Base-by-base conservation (phyloP, 805 yeast genomes). In the Myxozyma vanderwaltii region DNA sequence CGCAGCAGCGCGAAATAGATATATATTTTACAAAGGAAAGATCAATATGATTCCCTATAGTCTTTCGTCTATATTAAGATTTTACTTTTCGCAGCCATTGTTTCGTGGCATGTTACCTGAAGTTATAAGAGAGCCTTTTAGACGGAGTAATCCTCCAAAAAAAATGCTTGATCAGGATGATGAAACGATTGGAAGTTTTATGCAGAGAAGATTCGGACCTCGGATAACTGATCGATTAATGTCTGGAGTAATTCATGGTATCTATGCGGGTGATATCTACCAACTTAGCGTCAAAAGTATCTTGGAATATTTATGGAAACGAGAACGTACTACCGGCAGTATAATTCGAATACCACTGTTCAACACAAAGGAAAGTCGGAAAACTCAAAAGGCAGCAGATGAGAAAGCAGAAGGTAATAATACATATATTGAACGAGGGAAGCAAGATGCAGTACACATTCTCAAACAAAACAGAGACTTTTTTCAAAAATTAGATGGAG, bases 201-300 rank as follows among this genome's bases (percentile, higher is more conserved):
- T 91, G 36, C 69, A 75, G 1, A 76, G 97, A 63, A 74, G 97
- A 61, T 86, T 91, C 70, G 91, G 91, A 2, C 76, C 77, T 7
- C 68, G 69, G 1, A 54, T 74, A 10, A 72, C 86, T 4, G 75
- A 77, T 7, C 85, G 88, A 51, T 73, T 92, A 13, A 74, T 88
- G 21, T 88, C 96, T 72, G 98, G 96, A 0, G 74, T 91, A 3
- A 77, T 87, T 70, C 90, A 91, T 69, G 99, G 99, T 0, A 84
- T 94, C 0, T 92, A 91, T 72, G 97, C 96, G 0, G 94, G 89
- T n/a, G 96, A 91, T 71, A 78, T 84, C 1, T 68, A 78, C 4
- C 76, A 81, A 56, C 72, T 92, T 50, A 88, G 96, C 75, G 83
- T 64, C 27, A 36, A 54, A 39, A 51, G 59, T 33, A 31, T 54